A percentile compares a stretch with the other conserved stretches of the same genome.
Conservation (phyloP, 306 rosid genomes). For the Cyclanthera cordifolia region DNA sequence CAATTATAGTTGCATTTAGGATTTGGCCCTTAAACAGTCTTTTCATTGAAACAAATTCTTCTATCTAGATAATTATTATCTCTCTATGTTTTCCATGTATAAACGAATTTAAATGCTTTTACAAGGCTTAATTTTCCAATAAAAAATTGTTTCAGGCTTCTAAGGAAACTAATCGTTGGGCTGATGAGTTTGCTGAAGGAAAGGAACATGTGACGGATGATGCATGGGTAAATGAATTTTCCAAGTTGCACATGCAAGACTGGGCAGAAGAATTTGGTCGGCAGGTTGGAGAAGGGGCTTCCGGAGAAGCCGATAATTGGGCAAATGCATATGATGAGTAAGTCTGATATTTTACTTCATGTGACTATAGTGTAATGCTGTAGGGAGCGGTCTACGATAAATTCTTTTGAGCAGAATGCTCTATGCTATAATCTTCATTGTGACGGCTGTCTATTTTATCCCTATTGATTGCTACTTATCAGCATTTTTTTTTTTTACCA, state of each 20-base stretch:
- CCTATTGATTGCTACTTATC: background rate
- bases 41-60: background rate
- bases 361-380: background rate
- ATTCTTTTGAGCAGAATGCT: slow-evolving; percentile 2
- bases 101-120: background rate
- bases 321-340: slow-evolving; percentile 81
- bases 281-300: slow-evolving; percentile 65
- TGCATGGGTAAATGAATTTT: slow-evolving; percentile 86
- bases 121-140: too few species aligned
- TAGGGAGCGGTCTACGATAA: background rate
- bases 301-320: slow-evolving; percentile 65
- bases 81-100: background rate
- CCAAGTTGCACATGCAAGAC: slow-evolving; percentile 69
- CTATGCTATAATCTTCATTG: background rate
- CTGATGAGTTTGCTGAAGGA: slow-evolving; percentile 53
- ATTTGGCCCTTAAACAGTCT: background rate
- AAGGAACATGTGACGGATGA: slow-evolving; percentile 42
- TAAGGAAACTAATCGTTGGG: slow-evolving; percentile 64
- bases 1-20: background rate
- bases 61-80: background rate
- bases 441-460: background rate
- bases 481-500: background rate
- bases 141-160: slow-evolving; percentile 36
- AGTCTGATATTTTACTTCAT: slow-evolving; percentile 21
- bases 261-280: slow-evolving; percentile 91